Base-by-base conservation (phyloP, 768 basidiomycete species). In the Pleurotus salmoneostramineus region DNA sequence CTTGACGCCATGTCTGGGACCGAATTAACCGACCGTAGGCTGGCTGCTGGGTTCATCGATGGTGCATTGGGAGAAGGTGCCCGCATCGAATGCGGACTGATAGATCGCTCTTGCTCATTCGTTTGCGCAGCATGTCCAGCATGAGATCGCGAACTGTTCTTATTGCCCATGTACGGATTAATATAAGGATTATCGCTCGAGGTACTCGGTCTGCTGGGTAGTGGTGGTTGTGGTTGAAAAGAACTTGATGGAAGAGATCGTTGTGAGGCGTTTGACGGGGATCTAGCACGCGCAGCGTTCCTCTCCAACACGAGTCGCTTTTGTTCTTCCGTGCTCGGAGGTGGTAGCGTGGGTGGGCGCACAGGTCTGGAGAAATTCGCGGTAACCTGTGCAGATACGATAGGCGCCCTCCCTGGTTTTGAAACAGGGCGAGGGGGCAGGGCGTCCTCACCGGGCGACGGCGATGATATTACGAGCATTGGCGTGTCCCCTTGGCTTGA, bases 331-430 rank as follows among this genome's bases (percentile, higher is more conserved):
- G 67, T 63, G 15, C 71, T 71, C 43, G 66, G 64, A 61, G 68
- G 67, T 35, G 68, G 67, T 32, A 76, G 71, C 8, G 69, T 71
- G 21, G 70, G 63, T 61, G 79, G 77, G 17, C 81, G 79, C 55
- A 80, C 77, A 47, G 87, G 86, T 50, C 86, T 74, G 21, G 89
- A 89, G 64, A 85, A 89, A 65, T 88, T 89, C 33, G 78, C 67
- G 11, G 74, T 74, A 4, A 76, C 72, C n/a, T 76, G 74, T 48
- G 66, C 68, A 46, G 21, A 27, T 27, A 76, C 69, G 36, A 83
- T 75, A 5, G 80, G 80, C 47, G 74, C 72, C 17, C 80, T 76
- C 42, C 69, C 72, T 5, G 66, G 60, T 42, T 59, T 64, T 48
- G 56, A 57, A 33, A 63, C 64, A 27, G 51, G 50, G 56, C 44